Percentiles rank a stretch among this genome's conserved stretches.
Evolutionary conservation across 2,329 filamentous ascomycete species (phyloP).

Genomic region (Cryphonectria nitschkei): DNA sequence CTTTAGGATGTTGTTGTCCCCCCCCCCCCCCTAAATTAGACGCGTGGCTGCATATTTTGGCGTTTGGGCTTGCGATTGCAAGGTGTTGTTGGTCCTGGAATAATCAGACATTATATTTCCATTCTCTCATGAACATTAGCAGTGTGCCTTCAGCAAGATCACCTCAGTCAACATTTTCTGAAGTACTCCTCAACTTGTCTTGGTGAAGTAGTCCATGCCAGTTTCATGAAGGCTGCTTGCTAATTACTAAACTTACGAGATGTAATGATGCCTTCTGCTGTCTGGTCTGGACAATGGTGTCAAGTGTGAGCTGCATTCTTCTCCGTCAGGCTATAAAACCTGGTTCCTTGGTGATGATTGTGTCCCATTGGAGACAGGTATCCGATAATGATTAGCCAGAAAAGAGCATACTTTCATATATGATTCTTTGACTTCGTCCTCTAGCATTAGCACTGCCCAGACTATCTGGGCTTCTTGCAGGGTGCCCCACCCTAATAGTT

Average conservation of each 20-base stretch:
- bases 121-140: not conserved
- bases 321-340: no score
- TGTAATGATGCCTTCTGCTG: not conserved
- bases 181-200: no score
- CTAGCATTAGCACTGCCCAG: no score
- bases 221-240: no score
- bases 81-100: not conserved
- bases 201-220: no score
- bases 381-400: not conserved
- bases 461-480: not conserved
- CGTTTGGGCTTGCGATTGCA: constrained; percentile 3
- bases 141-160: not conserved
- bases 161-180: not conserved
- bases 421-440: not conserved
- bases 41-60: not conserved
- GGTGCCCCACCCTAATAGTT: not conserved
- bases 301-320: no score
- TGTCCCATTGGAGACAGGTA: not conserved
- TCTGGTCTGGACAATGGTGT: no score
- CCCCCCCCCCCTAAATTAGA: no score
- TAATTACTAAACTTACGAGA: no score
- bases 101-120: not conserved
- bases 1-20: not conserved
- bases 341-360: not conserved
- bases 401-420: no score